phyloP scores from a whole-genome alignment of 352 stramenopile genomes.

The Phytopythium ostracodes region DNA sequence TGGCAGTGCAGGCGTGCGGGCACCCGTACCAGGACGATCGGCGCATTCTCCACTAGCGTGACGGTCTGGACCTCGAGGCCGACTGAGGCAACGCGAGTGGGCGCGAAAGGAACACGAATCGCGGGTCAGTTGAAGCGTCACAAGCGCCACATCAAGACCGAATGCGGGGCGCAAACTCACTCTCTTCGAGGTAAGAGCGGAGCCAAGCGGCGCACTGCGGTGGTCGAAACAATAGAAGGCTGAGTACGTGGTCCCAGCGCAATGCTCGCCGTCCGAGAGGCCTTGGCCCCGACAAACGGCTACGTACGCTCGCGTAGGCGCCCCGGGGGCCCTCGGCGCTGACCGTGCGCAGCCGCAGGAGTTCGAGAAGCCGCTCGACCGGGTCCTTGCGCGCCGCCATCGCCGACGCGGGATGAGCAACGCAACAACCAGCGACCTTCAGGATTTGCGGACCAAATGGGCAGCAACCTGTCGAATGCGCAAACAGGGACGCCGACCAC shows the following conservation, averaged over 20 bases:
- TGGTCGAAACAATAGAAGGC: neutral
- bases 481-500: neutral
- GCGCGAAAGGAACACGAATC: neutral
- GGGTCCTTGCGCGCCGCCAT: constrained; percentile 11
- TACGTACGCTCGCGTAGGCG: constrained; percentile 37
- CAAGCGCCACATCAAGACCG: neutral
- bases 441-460: too few relatives aligned
- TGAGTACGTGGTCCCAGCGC: too few relatives aligned
- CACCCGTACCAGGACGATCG: constrained; percentile 83
- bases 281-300: constrained; percentile 12
- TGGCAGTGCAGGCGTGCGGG: neutral
- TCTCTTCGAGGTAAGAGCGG: constrained; percentile 38
- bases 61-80: constrained; percentile 48
- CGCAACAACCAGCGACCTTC: too few relatives aligned
- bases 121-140: neutral
- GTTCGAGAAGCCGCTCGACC: constrained; percentile 63
- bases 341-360: constrained; percentile 74
- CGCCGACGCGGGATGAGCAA: too few relatives aligned
- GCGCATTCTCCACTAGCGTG: constrained; percentile 61
- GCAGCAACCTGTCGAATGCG: neutral
- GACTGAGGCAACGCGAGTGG: too few relatives aligned
- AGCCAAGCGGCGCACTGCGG: constrained; percentile 63
- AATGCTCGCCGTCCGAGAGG: too few relatives aligned
- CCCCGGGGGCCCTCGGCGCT: constrained; percentile 67
- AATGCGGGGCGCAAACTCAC: constrained; percentile 14